Conservation (phyloP, 164 flowering plant species). For the Platanus orientalis region DNA sequence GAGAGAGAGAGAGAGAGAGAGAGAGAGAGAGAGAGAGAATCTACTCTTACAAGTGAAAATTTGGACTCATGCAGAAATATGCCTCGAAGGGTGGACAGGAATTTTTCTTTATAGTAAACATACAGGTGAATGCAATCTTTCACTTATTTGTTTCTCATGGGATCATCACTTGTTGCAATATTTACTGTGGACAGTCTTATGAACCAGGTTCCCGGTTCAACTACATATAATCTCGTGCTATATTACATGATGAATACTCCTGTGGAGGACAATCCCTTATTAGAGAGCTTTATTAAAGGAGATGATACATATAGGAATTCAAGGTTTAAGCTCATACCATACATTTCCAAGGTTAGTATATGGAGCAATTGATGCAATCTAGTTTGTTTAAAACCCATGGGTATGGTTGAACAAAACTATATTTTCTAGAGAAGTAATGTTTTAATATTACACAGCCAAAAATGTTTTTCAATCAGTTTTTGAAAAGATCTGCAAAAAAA, state of each 20-base stretch:
- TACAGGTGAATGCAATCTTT: slow-evolving; percentile 51
- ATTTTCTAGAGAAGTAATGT: not conserved
- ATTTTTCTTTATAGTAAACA: slow-evolving; percentile 79
- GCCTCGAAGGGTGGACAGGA: slow-evolving; percentile 76
- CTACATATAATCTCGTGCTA: slow-evolving; percentile 57
- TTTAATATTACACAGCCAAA: not conserved
- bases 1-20: too few relatives aligned
- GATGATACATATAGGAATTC: slow-evolving; percentile 86
- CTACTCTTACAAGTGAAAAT: not conserved
- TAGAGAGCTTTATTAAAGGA: slow-evolving; percentile 69
- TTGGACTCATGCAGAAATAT: slow-evolving; percentile 50
- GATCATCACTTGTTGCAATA: not conserved
- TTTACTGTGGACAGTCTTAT: not conserved
- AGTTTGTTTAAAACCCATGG: not conserved
- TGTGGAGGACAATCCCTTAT: slow-evolving; percentile 50
- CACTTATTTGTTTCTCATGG: not conserved
- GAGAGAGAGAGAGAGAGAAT: too few relatives aligned
- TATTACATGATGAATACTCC: slow-evolving; percentile 73
- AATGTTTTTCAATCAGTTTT: too few relatives aligned
- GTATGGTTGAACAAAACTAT: not conserved
- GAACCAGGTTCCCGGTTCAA: slow-evolving; percentile 80
- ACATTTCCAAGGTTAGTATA: slow-evolving; percentile 71
- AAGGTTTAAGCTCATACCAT: slow-evolving; percentile 91
- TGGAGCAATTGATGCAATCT: not conserved
- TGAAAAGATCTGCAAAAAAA: too few relatives aligned